Conservation (phyloP, 163 green algal species). For the Scenedesmus sp. region DNA sequence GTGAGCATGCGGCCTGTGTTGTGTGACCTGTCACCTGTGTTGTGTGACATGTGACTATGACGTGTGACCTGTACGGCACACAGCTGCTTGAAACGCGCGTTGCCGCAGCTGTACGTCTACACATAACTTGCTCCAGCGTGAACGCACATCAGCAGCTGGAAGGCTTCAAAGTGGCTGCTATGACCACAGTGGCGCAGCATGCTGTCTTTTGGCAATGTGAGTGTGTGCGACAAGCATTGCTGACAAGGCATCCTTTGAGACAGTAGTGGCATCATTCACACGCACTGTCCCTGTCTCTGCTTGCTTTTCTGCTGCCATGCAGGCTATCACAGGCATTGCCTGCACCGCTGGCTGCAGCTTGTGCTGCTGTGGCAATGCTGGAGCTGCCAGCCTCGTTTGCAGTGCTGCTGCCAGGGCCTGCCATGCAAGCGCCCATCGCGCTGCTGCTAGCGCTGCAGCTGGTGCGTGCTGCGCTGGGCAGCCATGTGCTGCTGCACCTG, state of each 20-base stretch:
- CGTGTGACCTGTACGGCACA: no score
- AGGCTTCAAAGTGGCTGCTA: no score
- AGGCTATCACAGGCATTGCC: conserved; percentile 22
- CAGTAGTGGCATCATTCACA: neutral
- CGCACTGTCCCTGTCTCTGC: neutral
- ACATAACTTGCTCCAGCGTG: no score
- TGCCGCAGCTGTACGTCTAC: no score
- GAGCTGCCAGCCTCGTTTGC: conserved; percentile 9
- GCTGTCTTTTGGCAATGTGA: no score
- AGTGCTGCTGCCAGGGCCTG: neutral
- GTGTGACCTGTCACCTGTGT: no score
- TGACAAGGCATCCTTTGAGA: no score
- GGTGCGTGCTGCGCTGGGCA: neutral
- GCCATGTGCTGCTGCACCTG: neutral
- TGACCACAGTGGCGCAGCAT: no score
- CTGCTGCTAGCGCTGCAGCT: conserved; percentile 13
- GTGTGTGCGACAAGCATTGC: no score
- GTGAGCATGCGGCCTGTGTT: neutral
- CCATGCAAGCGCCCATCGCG: neutral
- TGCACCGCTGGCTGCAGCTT: neutral
- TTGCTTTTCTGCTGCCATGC: neutral
- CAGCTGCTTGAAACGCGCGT: no score
- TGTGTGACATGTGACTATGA: no score
- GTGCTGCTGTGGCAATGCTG: conserved; percentile 13
- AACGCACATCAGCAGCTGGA: no score